Base-by-base conservation (phyloP, 305 asterid genomes). In the Salvia sclarea region DNA sequence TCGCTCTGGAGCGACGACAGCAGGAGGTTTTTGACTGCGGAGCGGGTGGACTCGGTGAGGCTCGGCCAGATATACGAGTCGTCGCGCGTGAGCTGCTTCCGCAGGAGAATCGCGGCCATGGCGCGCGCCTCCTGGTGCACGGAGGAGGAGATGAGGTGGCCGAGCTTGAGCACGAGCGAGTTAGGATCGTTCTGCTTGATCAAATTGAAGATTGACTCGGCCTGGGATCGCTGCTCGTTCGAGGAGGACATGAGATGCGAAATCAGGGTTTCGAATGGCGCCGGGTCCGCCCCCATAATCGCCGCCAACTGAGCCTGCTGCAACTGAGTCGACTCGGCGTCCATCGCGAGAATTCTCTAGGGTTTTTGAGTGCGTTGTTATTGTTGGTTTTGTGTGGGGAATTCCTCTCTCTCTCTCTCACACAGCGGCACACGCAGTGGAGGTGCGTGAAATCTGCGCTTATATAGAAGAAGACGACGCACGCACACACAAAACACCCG, bases 101-200 rank as follows among this genome's bases (percentile, higher is more conserved):
- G 75, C 28, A 89, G 79, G 25, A 89, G 95, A 49, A 89, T 83
- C 1, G 96, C 75, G 3, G 92, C 79, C 92, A 89, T 84, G 38
- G 90, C 87, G 1, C 96, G 92, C 0, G 92, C 82, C 80, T 87
- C 92, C 1, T 16, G 70, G 41, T 72, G 83, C 0, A 72, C 80
- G 0, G 96, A 89, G 0, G 85, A 61, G 0, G 90, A 81, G 4
- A 89, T 65, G 4, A 87, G 78, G 48, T 87, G 88, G 1, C 88
- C 78, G 44, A 89, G 96, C 40, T 89, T 87, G 35, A 89, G 73
- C 5, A 67, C 80, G 57, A 89, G 86, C 22, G 96, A 82, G 73
- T 89, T 85, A 0, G 97, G 97, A 78, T 90, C 94, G 72, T 81
- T 88, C 73, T 86, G 90, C 80, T 90, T 90, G 50, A 87, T 79